These are phyloP conservation scores for Volvox reticuliferus DNA, from an alignment of 139 green algal species.

Conservation along the genomic window DNA sequence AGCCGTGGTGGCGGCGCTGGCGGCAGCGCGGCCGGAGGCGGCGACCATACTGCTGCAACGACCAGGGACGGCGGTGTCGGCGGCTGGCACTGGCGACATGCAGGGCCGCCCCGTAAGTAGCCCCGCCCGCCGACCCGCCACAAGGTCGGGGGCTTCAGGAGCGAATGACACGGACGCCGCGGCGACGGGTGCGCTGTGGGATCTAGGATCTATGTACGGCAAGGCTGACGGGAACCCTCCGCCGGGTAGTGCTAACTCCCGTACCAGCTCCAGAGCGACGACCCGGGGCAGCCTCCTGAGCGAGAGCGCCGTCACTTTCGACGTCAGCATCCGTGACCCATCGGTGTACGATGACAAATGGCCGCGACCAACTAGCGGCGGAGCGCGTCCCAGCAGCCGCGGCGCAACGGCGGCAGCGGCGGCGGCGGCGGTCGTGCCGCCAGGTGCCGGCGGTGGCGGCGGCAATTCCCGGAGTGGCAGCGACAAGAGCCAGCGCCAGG, in stretches of 20 bases:
- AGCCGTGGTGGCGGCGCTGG: not conserved
- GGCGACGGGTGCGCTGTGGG: not conserved
- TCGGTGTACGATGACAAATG: slow-evolving; percentile 11
- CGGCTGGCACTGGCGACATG: not conserved
- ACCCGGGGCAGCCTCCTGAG: not conserved
- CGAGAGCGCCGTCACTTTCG: not conserved
- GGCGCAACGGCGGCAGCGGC: not conserved
- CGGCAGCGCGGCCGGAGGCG: not conserved
- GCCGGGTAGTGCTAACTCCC: not conserved
- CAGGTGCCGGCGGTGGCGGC: not conserved
- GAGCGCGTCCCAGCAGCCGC: not conserved
- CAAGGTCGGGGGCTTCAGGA: not conserved
- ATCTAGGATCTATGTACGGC: not conserved
- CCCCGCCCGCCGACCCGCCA: not conserved
- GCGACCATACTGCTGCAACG: slow-evolving; percentile 6
- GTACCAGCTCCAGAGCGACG: not conserved
- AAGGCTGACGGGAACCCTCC: not conserved
- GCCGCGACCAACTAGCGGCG: not conserved
- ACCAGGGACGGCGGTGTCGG: not conserved
- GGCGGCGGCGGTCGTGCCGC: not conserved
- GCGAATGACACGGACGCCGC: not conserved
- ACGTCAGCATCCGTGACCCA: not conserved
- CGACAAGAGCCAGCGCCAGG: not conserved
- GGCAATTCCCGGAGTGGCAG: not conserved
- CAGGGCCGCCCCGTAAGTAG: not conserved